These are phyloP conservation scores for Malassezia vespertilionis DNA, from an alignment of 1,284 basidiomycete species.

Conservation along the genomic window DNA sequence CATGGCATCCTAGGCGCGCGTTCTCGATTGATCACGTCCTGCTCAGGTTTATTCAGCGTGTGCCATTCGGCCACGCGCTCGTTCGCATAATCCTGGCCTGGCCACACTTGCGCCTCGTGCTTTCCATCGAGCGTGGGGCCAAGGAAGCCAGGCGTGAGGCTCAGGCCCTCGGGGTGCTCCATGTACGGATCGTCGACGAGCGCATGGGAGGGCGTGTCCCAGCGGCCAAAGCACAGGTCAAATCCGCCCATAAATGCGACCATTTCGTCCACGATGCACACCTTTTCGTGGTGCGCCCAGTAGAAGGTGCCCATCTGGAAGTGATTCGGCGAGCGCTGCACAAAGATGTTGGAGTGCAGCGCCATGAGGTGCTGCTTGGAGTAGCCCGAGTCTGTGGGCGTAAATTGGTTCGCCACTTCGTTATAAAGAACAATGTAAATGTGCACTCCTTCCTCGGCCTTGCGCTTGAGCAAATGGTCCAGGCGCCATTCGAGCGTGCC, in stretches of 20 bases:
- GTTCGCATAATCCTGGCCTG: constrained; percentile 85
- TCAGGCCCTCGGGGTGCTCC: constrained; percentile 16
- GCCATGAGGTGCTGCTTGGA: constrained; percentile 75
- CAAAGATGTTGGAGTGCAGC: constrained; percentile 84
- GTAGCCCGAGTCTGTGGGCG: constrained; percentile 58
- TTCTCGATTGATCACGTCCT: constrained; percentile 83
- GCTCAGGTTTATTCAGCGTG: constrained; percentile 74
- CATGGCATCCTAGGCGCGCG: constrained; percentile 93
- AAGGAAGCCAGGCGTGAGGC: constrained; percentile 22
- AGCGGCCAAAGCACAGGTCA: constrained; percentile 60
- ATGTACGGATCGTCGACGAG: constrained; percentile 48
- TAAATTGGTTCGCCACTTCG: constrained; percentile 94
- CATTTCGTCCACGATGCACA: constrained; percentile 92
- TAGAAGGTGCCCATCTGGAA: constrained; percentile 96
- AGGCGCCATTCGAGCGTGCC: constrained; percentile 75
- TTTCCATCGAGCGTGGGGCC: constrained; percentile 50
- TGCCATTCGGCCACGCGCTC: constrained; percentile 79
- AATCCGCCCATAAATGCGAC: constrained; percentile 97
- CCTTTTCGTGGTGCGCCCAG: constrained; percentile 89
- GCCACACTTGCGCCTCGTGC: constrained; percentile 64
- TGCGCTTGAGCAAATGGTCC: constrained; percentile 75
- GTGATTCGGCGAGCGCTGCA: constrained; percentile 93
- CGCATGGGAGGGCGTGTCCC: constrained; percentile 83
- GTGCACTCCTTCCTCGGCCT: constrained; percentile 91
- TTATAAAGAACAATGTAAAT: constrained; percentile 78